A percentile compares a stretch with the other conserved stretches of the same genome.
These are phyloP conservation scores for Aschersonia sp. DNA, from an alignment of 2,329 filamentous ascomycete genomes.

Conservation along the genomic window DNA sequence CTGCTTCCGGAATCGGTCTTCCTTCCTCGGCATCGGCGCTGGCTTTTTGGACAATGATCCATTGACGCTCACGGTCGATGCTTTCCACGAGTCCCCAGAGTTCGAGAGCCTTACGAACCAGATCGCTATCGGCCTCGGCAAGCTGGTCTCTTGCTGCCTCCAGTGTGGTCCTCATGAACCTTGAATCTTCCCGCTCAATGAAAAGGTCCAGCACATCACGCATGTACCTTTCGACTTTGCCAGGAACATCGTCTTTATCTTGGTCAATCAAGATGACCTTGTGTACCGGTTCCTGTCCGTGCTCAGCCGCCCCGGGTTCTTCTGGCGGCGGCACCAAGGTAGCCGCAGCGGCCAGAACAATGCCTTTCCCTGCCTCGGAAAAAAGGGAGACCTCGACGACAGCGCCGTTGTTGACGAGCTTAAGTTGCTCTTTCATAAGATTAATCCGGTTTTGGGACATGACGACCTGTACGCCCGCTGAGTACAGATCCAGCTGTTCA, in stretches of 20 bases:
- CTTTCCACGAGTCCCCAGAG: slow-evolving; percentile 52
- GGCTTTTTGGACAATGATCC: slow-evolving; percentile 38
- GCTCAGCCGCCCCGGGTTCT: slow-evolving; percentile 16
- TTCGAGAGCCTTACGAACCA: slow-evolving; percentile 43
- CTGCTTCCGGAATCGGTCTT: slow-evolving; percentile 32
- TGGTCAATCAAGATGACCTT: slow-evolving; percentile 43
- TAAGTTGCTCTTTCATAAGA: slow-evolving; percentile 32
- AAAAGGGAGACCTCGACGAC: slow-evolving; percentile 46
- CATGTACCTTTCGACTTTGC: slow-evolving; percentile 46
- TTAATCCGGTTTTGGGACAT: slow-evolving; percentile 46
- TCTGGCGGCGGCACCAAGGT: slow-evolving; percentile 20
- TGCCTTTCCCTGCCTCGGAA: slow-evolving; percentile 30
- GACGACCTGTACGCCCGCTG: slow-evolving; percentile 47
- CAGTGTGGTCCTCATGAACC: slow-evolving; percentile 43
- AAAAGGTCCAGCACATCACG: slow-evolving; percentile 41
- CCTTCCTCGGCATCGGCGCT: slow-evolving; percentile 24
- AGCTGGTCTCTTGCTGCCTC: slow-evolving; percentile 33
- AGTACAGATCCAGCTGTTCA: slow-evolving; percentile 47
- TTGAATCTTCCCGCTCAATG: slow-evolving; percentile 43
- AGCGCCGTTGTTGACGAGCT: slow-evolving; percentile 32
- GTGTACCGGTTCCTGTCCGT: slow-evolving; percentile 15
- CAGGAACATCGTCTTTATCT: slow-evolving; percentile 43
- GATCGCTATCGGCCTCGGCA: slow-evolving; percentile 33
- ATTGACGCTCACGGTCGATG: slow-evolving; percentile 48
- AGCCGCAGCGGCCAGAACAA: slow-evolving; percentile 21